Percentiles rank a stretch among this genome's conserved stretches.
These are phyloP conservation scores for Trichophaea hybrida DNA, from an alignment of 2,329 filamentous ascomycete species.

Conservation along the genomic window DNA sequence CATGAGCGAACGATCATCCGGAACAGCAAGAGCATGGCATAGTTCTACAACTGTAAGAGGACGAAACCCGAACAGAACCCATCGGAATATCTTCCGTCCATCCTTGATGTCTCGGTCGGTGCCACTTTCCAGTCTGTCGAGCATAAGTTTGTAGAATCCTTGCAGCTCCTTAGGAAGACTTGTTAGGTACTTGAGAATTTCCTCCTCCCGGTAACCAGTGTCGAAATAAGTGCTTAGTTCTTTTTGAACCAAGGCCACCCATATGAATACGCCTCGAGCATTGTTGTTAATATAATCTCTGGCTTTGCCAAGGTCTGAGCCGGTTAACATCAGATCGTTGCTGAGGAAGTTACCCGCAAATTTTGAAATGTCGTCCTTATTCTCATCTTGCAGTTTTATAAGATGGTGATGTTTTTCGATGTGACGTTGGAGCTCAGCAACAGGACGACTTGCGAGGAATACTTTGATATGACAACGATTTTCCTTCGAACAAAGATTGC, in stretches of 20 bases:
- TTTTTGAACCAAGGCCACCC: neutral
- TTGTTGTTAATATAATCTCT: neutral
- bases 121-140: neutral
- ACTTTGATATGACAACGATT: neutral
- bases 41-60: neutral
- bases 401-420: neutral
- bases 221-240: neutral
- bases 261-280: slow-evolving; percentile 5
- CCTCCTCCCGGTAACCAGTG: neutral
- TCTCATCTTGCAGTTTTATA: neutral
- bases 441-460: slow-evolving; percentile 1
- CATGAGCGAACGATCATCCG: neutral
- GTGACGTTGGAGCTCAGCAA: neutral
- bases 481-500: neutral
- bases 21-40: neutral
- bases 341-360: neutral
- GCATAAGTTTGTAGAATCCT: neutral
- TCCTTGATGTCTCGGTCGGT: neutral
- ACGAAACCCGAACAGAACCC: neutral
- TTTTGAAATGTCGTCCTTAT: neutral
- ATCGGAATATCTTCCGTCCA: neutral
- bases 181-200: neutral
- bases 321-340: neutral
- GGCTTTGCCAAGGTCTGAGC: neutral
- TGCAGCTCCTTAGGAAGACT: neutral